Evolutionary conservation across 352 stramenopile species (phyloP).

Genomic region (Phytophthora fragariaefolia): DNA sequence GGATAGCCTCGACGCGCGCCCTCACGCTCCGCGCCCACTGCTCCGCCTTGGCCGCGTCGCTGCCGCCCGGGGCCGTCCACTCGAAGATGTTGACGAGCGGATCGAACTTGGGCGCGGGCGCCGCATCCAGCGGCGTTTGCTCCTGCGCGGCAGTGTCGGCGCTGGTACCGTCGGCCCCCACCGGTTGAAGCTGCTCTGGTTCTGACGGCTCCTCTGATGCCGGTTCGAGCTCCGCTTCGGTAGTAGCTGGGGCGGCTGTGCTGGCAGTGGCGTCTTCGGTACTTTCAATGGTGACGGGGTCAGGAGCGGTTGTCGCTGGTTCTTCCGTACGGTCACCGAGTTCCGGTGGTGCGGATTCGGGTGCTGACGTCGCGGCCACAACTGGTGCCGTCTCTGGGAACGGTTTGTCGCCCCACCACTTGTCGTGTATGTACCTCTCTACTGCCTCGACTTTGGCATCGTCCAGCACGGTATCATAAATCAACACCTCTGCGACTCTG

Average conservation of each 20-base stretch:
- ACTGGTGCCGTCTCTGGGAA: slow-evolving; percentile 17
- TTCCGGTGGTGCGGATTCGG: neutral
- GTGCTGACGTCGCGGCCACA: neutral
- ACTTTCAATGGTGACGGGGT: neutral
- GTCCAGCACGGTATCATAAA: slow-evolving; percentile 56
- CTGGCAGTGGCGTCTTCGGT: neutral
- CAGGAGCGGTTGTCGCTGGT: neutral
- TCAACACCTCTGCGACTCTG: slow-evolving; percentile 56
- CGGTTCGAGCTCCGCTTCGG: neutral
- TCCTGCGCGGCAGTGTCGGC: neutral
- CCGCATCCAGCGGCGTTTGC: neutral
- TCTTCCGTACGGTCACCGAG: neutral
- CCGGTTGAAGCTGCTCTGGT: neutral
- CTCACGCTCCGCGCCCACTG: slow-evolving; percentile 55
- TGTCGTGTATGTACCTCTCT: slow-evolving; percentile 54
- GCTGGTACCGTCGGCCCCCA: neutral
- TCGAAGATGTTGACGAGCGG: slow-evolving; percentile 68
- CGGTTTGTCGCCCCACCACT: slow-evolving; percentile 52
- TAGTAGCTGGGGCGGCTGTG: neutral
- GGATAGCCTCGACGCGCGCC: slow-evolving; percentile 54
- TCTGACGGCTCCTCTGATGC: neutral
- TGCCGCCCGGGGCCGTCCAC: slow-evolving; percentile 43
- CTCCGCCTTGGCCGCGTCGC: slow-evolving; percentile 16
- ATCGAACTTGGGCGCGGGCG: slow-evolving; percentile 29
- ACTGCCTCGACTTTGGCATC: slow-evolving; percentile 37